Conservation (phyloP, 257 asterid genomes). For the Rauvolfia tetraphylla region DNA sequence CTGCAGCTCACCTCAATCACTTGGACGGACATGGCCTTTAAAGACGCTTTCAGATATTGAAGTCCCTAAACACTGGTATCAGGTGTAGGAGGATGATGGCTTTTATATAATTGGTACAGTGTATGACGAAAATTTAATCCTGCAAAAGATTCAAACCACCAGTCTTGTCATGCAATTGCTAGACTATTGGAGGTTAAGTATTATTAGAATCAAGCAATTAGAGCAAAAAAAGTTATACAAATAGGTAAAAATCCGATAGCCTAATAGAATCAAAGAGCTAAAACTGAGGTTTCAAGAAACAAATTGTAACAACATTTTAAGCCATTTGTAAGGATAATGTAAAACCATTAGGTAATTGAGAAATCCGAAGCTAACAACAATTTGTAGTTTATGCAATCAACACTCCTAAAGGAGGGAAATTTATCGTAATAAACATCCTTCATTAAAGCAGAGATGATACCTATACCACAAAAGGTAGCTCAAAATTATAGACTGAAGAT, state of each 20-base stretch:
- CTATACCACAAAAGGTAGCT: background rate
- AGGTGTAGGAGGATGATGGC: conserved; percentile 97
- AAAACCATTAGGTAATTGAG: background rate
- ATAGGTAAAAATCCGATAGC: background rate
- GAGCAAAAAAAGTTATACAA: background rate
- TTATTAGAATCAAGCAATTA: background rate
- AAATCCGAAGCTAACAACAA: background rate
- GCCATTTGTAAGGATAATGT: background rate
- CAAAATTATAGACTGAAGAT: background rate
- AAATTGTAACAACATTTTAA: too few relatives aligned
- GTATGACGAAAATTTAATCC: conserved; percentile 94
- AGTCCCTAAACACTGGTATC: conserved; percentile 97
- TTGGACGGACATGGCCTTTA: conserved; percentile 93
- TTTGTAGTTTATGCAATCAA: background rate
- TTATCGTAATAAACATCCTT: background rate
- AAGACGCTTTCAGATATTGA: conserved; percentile 91
- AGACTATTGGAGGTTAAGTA: background rate
- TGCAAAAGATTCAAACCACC: conserved; percentile 38
- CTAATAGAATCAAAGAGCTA: background rate
- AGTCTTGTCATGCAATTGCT: conserved; percentile 4
- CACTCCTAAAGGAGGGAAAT: background rate
- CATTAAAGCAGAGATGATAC: background rate
- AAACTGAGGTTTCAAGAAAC: background rate
- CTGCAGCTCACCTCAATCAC: conserved; percentile 73
- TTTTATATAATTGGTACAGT: conserved; percentile 82